A percentile compares a stretch with the other conserved stretches of the same genome.
These are phyloP conservation scores for Ascochyta rabiei DNA, from an alignment of 2,329 filamentous ascomycete genomes.

Conservation along the genomic window DNA sequence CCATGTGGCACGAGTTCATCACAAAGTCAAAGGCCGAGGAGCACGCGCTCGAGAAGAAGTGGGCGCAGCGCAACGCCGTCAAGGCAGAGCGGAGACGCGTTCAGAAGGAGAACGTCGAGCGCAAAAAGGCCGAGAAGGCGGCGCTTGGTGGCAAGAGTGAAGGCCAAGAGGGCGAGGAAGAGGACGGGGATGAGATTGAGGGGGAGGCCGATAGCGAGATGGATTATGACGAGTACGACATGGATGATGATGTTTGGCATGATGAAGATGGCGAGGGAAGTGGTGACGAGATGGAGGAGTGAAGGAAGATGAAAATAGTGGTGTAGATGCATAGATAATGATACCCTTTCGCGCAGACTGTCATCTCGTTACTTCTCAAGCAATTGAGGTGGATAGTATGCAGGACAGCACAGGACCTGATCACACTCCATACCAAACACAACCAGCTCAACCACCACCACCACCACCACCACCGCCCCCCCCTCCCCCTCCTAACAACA, in stretches of 20 bases:
- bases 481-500: constrained; percentile 71
- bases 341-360: constrained; percentile 37
- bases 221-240: constrained; percentile 56
- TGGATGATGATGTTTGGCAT: constrained; percentile 60
- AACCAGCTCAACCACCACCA: too few species aligned
- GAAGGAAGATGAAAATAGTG: constrained; percentile 36
- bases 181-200: constrained; percentile 55
- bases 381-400: too few species aligned
- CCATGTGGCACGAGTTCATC: constrained; percentile 98
- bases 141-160: constrained; percentile 50
- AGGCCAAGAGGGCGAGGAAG: constrained; percentile 45
- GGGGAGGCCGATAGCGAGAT: constrained; percentile 58
- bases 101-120: constrained; percentile 90
- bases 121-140: constrained; percentile 70
- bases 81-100: constrained; percentile 82
- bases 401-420: too few species aligned
- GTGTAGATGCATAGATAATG: constrained; percentile 26
- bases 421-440: too few species aligned
- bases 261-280: constrained; percentile 55
- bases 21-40: constrained; percentile 81
- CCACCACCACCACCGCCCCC: constrained; percentile 18
- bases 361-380: too few species aligned
- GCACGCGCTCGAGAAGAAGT: constrained; percentile 78
- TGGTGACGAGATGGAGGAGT: constrained; percentile 55
- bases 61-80: constrained; percentile 77